Base-by-base conservation (phyloP, 352 stramenopile genomes). In the Phytopythium litorale region DNA sequence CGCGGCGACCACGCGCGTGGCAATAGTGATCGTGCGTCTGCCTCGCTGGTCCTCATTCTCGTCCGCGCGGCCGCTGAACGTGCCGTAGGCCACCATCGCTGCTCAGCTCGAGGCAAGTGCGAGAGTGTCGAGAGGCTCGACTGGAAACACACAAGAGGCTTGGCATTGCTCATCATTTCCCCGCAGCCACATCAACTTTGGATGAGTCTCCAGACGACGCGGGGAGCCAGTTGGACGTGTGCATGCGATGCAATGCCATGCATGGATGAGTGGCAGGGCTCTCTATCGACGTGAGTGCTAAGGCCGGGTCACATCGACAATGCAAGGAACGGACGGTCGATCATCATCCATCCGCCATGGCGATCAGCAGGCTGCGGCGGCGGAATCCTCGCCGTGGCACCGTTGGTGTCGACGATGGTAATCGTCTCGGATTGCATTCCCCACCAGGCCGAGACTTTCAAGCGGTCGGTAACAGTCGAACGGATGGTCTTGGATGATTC, bases 61-160 rank as follows among this genome's bases (percentile, higher is more conserved):
- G 7, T 58, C 52, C 19, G n/a, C 16, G 19, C 37, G 52, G 32
- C 19, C 33, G 33, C 37, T 33, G 35, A 59, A 59, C 21, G 54
- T 59, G 23, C 54, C 54, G 38, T 59, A 59, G 7, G 54, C 23
- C 46, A 23, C 54, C 52, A 58, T 58, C 12, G 51, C 7, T 25
- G 51, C 30, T 57, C 28, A 23, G 9, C 28, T 37, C 15, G 13
- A 13, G 8, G 50, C 30, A 13, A 35, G 11, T 25, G 28, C 16
- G 19, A 28, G 5, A 56, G n/a, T 42, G 50, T 38, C n/a, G 38
- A 45, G 38, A 4, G 16, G 2, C 11, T 4, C 35, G 9, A 13
- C 35, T 12, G 45, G 21, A 35, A 21, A 53, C 8, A 12, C 37
- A 19, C 9, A 42, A 15, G 37, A 3, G 37, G 18, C 37, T 42